Percentiles rank a stretch among this genome's conserved stretches.
phyloP scores from a whole-genome alignment of 352 stramenopile species.

The Globisporangium spinosum region DNA sequence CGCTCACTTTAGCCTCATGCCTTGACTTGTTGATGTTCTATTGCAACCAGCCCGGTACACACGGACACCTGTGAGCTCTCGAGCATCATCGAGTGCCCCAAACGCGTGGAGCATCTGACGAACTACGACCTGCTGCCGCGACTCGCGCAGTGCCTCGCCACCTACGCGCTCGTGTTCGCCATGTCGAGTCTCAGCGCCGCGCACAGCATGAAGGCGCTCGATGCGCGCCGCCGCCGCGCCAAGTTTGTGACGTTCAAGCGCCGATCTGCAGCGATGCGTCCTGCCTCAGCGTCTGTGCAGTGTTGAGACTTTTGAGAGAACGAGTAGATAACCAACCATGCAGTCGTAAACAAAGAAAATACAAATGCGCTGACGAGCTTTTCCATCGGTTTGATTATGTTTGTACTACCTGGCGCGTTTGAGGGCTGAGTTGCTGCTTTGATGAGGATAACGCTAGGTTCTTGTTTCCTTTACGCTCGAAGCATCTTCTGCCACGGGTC shows the following conservation, averaged over 20 bases:
- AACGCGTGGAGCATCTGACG: conserved; percentile 23
- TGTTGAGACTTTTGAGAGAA: neutral
- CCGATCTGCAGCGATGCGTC: conserved; percentile 6
- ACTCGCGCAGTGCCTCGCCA: conserved; percentile 38
- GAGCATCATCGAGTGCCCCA: conserved; percentile 41
- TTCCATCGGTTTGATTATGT: neutral
- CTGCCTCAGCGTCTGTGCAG: conserved; percentile 15
- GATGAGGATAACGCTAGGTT: neutral
- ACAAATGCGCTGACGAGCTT: neutral
- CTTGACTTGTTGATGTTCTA: neutral
- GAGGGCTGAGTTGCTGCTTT: neutral
- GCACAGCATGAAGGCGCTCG: conserved; percentile 38
- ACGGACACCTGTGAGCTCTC: conserved; percentile 25
- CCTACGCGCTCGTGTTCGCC: conserved; percentile 33
- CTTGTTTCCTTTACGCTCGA: neutral
- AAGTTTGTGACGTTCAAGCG: conserved; percentile 42
- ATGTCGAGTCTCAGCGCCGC: conserved; percentile 39
- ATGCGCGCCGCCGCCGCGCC: conserved; percentile 34
- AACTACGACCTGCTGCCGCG: conserved; percentile 41
- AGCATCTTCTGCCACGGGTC: conserved; percentile 45
- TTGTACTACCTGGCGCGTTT: neutral
- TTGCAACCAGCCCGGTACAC: conserved; percentile 35
- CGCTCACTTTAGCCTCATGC: conserved; percentile 3
- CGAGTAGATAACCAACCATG: neutral
- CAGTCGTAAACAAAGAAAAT: neutral